Evolutionary conservation across 2,329 filamentous ascomycete species (phyloP).

Genomic region (Pyrenochaeta sp.): DNA sequence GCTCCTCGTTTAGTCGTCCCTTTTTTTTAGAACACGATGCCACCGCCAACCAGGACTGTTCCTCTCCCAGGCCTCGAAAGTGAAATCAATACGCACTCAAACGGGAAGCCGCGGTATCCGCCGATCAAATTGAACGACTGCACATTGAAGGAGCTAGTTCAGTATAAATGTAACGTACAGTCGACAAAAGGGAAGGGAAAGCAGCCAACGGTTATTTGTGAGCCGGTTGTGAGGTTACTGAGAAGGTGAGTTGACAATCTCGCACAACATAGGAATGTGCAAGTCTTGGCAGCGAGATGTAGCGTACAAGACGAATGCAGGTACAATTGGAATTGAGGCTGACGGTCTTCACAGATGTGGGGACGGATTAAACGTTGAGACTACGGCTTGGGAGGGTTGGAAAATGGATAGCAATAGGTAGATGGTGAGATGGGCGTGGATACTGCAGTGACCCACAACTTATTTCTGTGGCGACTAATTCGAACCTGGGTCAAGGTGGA

Average conservation of each 20-base stretch:
- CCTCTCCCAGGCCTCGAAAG: constrained; percentile 60
- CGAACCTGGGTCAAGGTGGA: too few species aligned
- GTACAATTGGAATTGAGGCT: too few species aligned
- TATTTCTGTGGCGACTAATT: too few species aligned
- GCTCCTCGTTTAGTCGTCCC: constrained; percentile 3
- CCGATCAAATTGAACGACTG: constrained; percentile 64
- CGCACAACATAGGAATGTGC: not conserved
- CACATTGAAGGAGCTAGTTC: constrained; percentile 66
- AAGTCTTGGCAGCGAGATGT: constrained; percentile 10
- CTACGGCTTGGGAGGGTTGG: constrained; percentile 66
- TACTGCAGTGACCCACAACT: too few species aligned
- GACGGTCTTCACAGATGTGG: constrained; percentile 53
- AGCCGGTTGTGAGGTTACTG: constrained; percentile 67
- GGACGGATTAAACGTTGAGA: constrained; percentile 67
- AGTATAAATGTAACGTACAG: constrained; percentile 68
- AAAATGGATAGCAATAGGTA: constrained; percentile 39
- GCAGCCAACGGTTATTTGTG: constrained; percentile 59
- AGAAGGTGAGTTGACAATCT: constrained; percentile 58
- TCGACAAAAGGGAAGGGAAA: constrained; percentile 45
- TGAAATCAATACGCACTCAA: constrained; percentile 61
- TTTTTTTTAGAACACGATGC: constrained; percentile 52
- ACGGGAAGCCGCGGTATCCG: constrained; percentile 62
- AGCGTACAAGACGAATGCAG: constrained; percentile 16
- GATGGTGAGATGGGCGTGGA: not conserved
- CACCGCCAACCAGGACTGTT: constrained; percentile 64